phyloP scores from a whole-genome alignment of 2,329 filamentous ascomycete genomes.

The Geosmithia flava region DNA sequence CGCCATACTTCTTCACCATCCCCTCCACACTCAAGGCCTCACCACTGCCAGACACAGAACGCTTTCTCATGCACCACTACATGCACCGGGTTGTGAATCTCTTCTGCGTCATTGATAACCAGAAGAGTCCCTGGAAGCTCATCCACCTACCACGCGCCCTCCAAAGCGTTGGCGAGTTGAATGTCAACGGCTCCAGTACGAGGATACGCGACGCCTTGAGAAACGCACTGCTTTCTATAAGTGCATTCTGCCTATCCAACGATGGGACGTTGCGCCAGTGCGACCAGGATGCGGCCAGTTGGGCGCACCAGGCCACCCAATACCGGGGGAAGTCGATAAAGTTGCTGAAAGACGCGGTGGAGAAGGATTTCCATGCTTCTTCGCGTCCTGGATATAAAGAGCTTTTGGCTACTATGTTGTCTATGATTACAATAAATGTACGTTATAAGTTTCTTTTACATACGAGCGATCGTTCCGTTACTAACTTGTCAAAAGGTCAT shows the following conservation, averaged over 20 bases:
- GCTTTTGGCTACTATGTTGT: slow-evolving; percentile 13
- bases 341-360: slow-evolving; percentile 9
- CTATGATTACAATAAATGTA: slow-evolving; percentile 14
- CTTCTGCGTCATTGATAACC: slow-evolving; percentile 14
- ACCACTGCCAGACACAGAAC: slow-evolving; percentile 6
- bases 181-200: slow-evolving; percentile 9
- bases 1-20: background rate
- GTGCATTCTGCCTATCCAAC: slow-evolving; percentile 12
- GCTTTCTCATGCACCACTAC: slow-evolving; percentile 12
- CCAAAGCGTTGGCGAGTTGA: slow-evolving; percentile 11
- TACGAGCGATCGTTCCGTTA: background rate
- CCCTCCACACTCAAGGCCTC: background rate
- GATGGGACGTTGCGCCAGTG: slow-evolving; percentile 4
- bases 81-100: slow-evolving; percentile 10
- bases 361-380: slow-evolving; percentile 5
- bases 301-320: slow-evolving; percentile 5
- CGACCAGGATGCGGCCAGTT: slow-evolving; percentile 7
- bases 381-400: slow-evolving; percentile 13
- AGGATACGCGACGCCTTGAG: slow-evolving; percentile 9
- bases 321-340: slow-evolving; percentile 8
- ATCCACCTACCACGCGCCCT: slow-evolving; percentile 12
- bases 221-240: slow-evolving; percentile 12
- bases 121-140: slow-evolving; percentile 13
- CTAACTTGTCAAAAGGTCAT: slow-evolving; percentile 4
- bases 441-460: background rate